Conservation (phyloP, 768 basidiomycete species). For the Tylopilus rubrobrunneus region DNA sequence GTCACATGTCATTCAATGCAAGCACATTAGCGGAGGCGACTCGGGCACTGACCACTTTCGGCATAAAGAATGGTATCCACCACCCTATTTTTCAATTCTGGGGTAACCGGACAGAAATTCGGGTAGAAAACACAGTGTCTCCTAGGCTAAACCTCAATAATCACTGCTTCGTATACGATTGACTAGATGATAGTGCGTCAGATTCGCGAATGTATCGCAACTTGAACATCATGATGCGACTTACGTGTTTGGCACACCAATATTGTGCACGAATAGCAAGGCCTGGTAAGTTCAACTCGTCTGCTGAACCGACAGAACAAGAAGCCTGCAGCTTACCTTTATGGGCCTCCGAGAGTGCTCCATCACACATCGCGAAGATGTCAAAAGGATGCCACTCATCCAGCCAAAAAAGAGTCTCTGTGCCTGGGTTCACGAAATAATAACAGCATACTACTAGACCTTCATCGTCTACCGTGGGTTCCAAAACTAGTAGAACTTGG, state of each 20-base stretch:
- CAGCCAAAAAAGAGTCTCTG: slow-evolving; percentile 50
- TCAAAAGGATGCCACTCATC: slow-evolving; percentile 36
- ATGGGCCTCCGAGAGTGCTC: slow-evolving; percentile 17
- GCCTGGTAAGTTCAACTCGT: slow-evolving; percentile 18
- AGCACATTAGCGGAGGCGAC: not conserved
- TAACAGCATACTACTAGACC: slow-evolving; percentile 32
- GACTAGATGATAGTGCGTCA: slow-evolving; percentile 1
- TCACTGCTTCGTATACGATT: not conserved
- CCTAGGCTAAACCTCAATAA: no score
- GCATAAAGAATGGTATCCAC: slow-evolving; percentile 23
- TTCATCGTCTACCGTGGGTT: slow-evolving; percentile 29
- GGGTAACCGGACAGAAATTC: slow-evolving; percentile 21
- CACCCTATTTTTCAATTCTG: slow-evolving; percentile 21
- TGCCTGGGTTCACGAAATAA: slow-evolving; percentile 49
- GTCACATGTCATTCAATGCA: not conserved
- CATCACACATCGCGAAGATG: slow-evolving; percentile 26
- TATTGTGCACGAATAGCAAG: slow-evolving; percentile 34
- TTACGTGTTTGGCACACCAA: slow-evolving; percentile 26
- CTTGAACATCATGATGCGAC: no score
- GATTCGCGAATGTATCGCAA: not conserved
- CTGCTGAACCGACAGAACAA: not conserved
- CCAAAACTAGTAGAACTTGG: slow-evolving; percentile 43
- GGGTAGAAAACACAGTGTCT: slow-evolving; percentile 34
- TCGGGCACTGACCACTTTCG: slow-evolving; percentile 21
- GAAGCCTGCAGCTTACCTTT: slow-evolving; percentile 14